Evolutionary conservation across 2,329 filamentous ascomycete species (phyloP), one percentile per base, ranked within the genome.

Genomic region (Orbilia brochopaga): DNA sequence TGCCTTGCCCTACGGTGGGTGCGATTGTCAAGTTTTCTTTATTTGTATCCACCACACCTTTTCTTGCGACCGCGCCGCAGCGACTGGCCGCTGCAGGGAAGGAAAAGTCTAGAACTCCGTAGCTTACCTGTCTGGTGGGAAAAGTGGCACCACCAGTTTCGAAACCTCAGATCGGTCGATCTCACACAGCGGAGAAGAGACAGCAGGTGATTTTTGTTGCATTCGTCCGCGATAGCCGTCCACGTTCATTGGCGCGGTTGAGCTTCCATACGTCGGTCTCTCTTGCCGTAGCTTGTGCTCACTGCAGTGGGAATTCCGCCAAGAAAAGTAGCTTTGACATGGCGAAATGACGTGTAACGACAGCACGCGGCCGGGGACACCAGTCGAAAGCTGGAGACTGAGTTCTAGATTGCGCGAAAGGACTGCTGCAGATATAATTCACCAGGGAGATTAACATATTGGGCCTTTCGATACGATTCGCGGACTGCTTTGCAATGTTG

Each of bases 281-380:
- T n/a, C n/a, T n/a, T n/a, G n/a, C n/a, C n/a, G n/a, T n/a, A n/a
- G n/a, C n/a, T n/a, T n/a, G n/a, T n/a, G n/a, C n/a, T n/a, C n/a
- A n/a, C n/a, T n/a, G n/a, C 8, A 8, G 27, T 32, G 27, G 8
- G 27, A 8, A 8, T 4, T 8, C 8, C 27, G 27, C 27, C 27
- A 32, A 32, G 27, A 8, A 32, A 8, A 32, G 13, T 5, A 2
- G 13, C 13, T 13, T 42, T 15, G 37, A 13, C 37, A 42, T 42
- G 37, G 37, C n/a, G 37, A 42, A 42, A 42, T 42, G 37, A 42
- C 37, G 37, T 42, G 37, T 42, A 42, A 42, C 37, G 37, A 42
- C 37, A 17, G 37, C 37, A 42, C 13, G 37, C 37, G n/a, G 37
- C 13, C 37, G 2, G 11, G 37, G 3, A 15, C 3, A 42, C 2